Evolutionary conservation across 139 green algal species (phyloP), one percentile per base, ranked within the genome.

Genomic region (Bryopsis sp.): DNA sequence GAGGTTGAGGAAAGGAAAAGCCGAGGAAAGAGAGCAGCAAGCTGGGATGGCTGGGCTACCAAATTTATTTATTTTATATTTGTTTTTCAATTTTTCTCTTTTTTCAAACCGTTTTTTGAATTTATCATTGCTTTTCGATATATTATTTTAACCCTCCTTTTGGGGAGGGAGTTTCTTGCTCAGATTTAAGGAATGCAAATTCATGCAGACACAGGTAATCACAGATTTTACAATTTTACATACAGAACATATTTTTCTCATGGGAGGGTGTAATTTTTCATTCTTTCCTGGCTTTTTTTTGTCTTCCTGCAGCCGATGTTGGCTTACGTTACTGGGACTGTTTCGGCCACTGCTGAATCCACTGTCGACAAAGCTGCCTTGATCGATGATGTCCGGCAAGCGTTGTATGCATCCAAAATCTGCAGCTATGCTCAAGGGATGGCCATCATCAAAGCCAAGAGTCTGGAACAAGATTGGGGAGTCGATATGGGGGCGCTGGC

Each of bases 371-470:
- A 98, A 87, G 47, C 72, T 37, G 73, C 90, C 80, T 85, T 99
- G 48, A 73, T 97, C 1, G 76, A 80, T 1, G 88, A 95, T 50
- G 94, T 99, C 29, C 48, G 72, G n/a, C 61, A 81, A 7, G 87
- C 90, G 32, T 84, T 97, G 65, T 96, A 95, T 71, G 89, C 88
- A 35, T 78, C 79, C 72, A 97, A 99, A 84, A 90, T 97, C 74
- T 96, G 86, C 86, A 87, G 69, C 33, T 98, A 98, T 73, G 90
- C 94, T 0, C 89, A 99, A 82, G 94, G 94, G 70, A 93, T 98
- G 84, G 97, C 98, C 82, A 89, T 99, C 77, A 99, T 99, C 79
- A 77, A 86, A 33, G 87, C 54, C 7, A 63, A 63, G 54, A 63
- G 54, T 19, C 15, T 29, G 15, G 81, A 63, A 63, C 24, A 63